Evolutionary conservation across 768 basidiomycete genomes (phyloP).

Genomic region (Krasilnikovozyma curviuscula): DNA sequence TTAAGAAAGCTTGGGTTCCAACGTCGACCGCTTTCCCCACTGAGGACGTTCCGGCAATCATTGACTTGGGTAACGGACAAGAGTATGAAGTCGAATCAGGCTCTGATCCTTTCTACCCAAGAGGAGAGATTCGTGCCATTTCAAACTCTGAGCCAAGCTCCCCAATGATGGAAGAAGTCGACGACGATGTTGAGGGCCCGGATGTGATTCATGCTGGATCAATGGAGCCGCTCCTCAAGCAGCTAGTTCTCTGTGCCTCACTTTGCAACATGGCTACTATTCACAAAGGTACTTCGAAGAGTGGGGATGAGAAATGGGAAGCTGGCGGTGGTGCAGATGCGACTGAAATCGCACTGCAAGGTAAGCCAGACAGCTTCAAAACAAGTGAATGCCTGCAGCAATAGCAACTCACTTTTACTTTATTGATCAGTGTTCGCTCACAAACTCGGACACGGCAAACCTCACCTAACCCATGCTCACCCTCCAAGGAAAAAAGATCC

Average conservation of each 20-base stretch:
- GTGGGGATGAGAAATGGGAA: slow-evolving; percentile 28
- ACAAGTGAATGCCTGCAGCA: not conserved
- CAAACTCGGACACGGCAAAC: slow-evolving; percentile 33
- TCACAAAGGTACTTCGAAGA: slow-evolving; percentile 17
- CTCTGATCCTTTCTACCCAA: slow-evolving; percentile 25
- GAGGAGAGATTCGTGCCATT: slow-evolving; percentile 20
- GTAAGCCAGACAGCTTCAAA: not conserved
- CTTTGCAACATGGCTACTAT: slow-evolving; percentile 31
- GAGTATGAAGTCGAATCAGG: slow-evolving; percentile 24
- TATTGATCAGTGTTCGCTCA: slow-evolving; percentile 26
- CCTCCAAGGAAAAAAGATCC: not conserved
- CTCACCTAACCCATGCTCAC: slow-evolving; percentile 22
- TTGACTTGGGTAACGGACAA: slow-evolving; percentile 20
- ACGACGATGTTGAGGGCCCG: slow-evolving; percentile 19
- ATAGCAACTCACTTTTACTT: slow-evolving; percentile 6
- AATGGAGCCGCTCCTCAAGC: slow-evolving; percentile 18
- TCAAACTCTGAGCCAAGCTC: slow-evolving; percentile 8
- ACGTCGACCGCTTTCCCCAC: slow-evolving; percentile 19
- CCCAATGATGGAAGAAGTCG: slow-evolving; percentile 12
- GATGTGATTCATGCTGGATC: slow-evolving; percentile 15
- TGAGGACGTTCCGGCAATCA: slow-evolving; percentile 16
- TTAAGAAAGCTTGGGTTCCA: slow-evolving; percentile 31
- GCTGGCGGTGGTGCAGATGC: slow-evolving; percentile 40
- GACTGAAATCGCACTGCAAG: slow-evolving; percentile 39
- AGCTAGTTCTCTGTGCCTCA: slow-evolving; percentile 26